phyloP scores from a whole-genome alignment of 2,329 filamentous ascomycete genomes.

The Epichloe bromicola region DNA sequence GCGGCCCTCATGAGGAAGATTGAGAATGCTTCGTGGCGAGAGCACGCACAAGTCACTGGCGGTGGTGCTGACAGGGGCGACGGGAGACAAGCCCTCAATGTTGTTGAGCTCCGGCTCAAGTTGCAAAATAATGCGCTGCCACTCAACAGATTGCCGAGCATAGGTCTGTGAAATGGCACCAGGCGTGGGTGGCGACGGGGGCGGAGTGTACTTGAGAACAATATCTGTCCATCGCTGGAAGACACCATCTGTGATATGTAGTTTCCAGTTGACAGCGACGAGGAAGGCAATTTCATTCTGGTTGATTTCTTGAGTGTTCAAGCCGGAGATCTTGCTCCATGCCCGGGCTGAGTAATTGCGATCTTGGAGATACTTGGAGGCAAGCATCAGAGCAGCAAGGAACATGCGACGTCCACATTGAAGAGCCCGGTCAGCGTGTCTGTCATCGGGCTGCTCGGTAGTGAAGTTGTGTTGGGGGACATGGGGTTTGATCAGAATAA shows the following conservation, averaged over 20 bases:
- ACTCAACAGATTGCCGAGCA: conserved; percentile 37
- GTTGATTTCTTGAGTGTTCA: conserved; percentile 88
- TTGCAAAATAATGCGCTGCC: conserved; percentile 44
- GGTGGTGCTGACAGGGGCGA: conserved; percentile 16
- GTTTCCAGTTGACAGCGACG: conserved; percentile 79
- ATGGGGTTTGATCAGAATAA: conserved; percentile 85
- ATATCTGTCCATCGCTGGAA: conserved; percentile 94
- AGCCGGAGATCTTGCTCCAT: conserved; percentile 98
- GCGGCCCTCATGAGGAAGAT: conserved; percentile 26
- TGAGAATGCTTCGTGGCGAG: conserved; percentile 31
- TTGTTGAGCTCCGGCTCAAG: conserved; percentile 47
- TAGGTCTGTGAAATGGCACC: conserved; percentile 30
- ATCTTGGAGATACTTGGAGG: conserved; percentile 96
- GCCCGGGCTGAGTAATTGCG: conserved; percentile 94
- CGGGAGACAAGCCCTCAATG: conserved; percentile 36
- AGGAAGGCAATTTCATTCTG: conserved; percentile 92
- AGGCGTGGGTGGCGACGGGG: conserved; percentile 44
- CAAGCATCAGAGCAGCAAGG: conserved; percentile 81
- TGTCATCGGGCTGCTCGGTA: conserved; percentile 68
- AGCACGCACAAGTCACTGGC: conserved; percentile 23
- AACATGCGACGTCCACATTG: conserved; percentile 98
- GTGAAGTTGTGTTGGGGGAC: conserved; percentile 76
- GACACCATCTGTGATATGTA: conserved; percentile 79
- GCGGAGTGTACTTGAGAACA: conserved; percentile 73
- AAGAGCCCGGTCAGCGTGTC: conserved; percentile 61